A percentile compares a stretch with the other conserved stretches of the same genome.
phyloP scores from a whole-genome alignment of 2,329 filamentous ascomycete species.

The Teratosphaeria nubilosa region DNA sequence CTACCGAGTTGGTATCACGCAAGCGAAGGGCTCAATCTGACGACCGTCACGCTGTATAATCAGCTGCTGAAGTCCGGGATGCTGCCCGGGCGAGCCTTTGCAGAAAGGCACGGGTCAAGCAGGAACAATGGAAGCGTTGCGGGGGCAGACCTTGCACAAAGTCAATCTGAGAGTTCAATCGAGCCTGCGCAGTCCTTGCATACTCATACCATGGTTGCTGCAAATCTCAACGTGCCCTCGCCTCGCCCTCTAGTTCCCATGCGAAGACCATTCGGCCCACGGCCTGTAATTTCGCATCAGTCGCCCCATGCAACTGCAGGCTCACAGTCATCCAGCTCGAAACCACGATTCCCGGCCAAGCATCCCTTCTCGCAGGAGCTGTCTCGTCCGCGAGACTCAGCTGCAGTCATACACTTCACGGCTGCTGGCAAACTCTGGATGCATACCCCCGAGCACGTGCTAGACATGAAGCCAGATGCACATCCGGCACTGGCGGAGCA shows the following conservation, averaged over 20 bases:
- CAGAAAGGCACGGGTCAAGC: background rate
- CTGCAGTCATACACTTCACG: constrained; percentile 20
- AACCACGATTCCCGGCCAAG: constrained; percentile 9
- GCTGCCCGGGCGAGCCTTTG: background rate
- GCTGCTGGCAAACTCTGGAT: constrained; percentile 21
- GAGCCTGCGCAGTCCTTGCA: background rate
- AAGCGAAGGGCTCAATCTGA: constrained; percentile 6
- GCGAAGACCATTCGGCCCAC: background rate
- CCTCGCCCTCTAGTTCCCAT: background rate
- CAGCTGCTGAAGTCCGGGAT: background rate
- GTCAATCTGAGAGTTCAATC: background rate
- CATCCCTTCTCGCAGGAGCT: constrained; percentile 13
- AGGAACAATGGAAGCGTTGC: background rate
- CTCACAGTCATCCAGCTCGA: background rate
- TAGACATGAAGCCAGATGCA: constrained; percentile 9
- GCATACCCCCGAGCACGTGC: constrained; percentile 4
- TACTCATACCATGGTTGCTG: background rate
- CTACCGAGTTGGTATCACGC: constrained; percentile 19
- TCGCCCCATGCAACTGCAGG: background rate
- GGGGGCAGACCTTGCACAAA: background rate
- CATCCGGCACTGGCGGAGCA: constrained; percentile 19
- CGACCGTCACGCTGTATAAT: constrained; percentile 9
- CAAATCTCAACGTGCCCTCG: background rate
- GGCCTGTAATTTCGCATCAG: background rate
- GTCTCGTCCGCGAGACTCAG: constrained; percentile 10